A percentile compares a stretch with the other conserved stretches of the same genome.
These are phyloP conservation scores for Aureobasidium pullulans DNA, from an alignment of 2,329 filamentous ascomycete species.

Conservation along the genomic window DNA sequence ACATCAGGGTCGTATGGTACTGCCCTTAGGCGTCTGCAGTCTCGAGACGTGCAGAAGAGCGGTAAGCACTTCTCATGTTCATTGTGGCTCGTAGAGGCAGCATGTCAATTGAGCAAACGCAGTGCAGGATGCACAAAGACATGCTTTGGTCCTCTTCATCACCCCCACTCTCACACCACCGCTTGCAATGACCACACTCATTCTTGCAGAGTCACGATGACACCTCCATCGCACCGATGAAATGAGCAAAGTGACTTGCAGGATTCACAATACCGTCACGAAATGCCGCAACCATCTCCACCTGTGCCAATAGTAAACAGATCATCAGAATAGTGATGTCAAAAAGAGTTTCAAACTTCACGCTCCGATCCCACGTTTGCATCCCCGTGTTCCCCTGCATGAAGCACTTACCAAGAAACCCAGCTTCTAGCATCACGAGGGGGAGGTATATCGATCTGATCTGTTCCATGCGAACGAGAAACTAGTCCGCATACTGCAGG, in stretches of 20 bases:
- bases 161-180: neutral
- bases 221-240: neutral
- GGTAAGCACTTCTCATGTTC: no score
- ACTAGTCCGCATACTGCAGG: neutral
- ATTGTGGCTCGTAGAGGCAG: neutral
- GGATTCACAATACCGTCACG: neutral
- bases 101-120: neutral
- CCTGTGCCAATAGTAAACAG: neutral
- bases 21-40: no score
- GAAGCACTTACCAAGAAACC: conserved; percentile 2
- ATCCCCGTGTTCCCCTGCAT: neutral
- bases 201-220: neutral
- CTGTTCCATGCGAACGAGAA: neutral
- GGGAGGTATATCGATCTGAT: neutral
- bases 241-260: neutral
- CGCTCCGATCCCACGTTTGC: neutral
- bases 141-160: neutral
- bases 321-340: conserved; percentile 1
- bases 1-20: no score
- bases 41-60: no score
- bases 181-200: neutral
- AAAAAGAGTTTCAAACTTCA: neutral
- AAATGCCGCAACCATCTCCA: neutral
- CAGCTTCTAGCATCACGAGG: neutral
- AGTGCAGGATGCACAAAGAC: no score